phyloP scores from a whole-genome alignment of 2,329 filamentous ascomycete genomes.

The Talaromyces sp. region DNA sequence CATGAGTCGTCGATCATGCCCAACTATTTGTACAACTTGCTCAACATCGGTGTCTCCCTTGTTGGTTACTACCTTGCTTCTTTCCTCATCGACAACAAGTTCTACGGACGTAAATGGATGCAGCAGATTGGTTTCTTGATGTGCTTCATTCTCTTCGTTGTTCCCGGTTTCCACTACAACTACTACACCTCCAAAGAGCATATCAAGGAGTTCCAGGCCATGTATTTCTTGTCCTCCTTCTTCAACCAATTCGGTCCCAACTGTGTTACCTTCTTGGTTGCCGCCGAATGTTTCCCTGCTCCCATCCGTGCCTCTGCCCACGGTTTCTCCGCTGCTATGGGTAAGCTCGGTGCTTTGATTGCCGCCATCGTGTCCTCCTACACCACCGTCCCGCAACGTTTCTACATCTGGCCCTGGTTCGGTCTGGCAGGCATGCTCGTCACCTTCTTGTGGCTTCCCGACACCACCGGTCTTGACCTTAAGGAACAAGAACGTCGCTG shows the following conservation, averaged over 20 bases:
- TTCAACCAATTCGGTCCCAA: constrained; percentile 99
- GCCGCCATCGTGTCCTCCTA: constrained; percentile 93
- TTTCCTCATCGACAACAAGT: constrained; percentile 89
- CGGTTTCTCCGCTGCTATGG: constrained; percentile 87
- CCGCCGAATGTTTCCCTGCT: constrained; percentile 93
- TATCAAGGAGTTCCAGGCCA: constrained; percentile 88
- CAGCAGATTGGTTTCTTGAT: constrained; percentile 90
- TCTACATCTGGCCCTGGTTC: constrained; percentile 94
- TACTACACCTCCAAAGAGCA: constrained; percentile 72
- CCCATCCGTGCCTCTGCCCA: constrained; percentile 90
- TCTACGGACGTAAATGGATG: constrained; percentile 95
- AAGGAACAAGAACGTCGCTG: constrained; percentile 97
- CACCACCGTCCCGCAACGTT: constrained; percentile 78
- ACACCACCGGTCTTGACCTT: constrained; percentile 92
- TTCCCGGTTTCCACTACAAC: constrained; percentile 82
- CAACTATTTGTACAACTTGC: constrained; percentile 86
- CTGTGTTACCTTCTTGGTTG: constrained; percentile 91
- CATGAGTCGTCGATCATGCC: constrained; percentile 71
- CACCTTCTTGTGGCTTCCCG: constrained; percentile 84
- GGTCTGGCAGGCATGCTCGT: constrained; percentile 81
- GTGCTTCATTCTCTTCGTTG: constrained; percentile 88
- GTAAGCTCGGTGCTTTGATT: constrained; percentile 82
- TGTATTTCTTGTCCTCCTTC: constrained; percentile 97
- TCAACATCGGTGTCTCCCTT: constrained; percentile 84
- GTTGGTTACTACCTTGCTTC: constrained; percentile 87